Base-by-base conservation (phyloP, 192 early-diverging fungal genomes). In the Coemansia sp. region DNA sequence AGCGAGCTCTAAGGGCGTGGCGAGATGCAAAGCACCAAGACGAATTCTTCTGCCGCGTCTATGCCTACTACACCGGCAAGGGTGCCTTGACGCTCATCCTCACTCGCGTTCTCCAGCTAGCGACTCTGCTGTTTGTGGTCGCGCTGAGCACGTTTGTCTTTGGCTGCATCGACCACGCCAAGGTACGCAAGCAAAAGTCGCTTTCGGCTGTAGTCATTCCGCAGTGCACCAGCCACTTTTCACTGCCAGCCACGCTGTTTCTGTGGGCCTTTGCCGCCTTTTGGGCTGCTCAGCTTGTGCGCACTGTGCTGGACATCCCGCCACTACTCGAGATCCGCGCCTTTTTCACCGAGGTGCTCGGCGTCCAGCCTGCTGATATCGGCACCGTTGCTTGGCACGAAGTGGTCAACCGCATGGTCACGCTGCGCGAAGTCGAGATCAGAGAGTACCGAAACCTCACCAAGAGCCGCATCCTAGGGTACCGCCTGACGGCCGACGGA, bases 61-160 rank as follows among this genome's bases (percentile, higher is more conserved):
- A 99, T 67, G 63, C 84, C 11, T 98, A 97, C 77, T 98, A 91
- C 66, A 79, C 76, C 1, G 94, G 95, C 45, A 95, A 95, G 69
- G 97, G 97, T 10, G 81, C 92, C 48, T 84, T 86, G 62, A 90
- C 88, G 38, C 93, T 99, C 16, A 67, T 98, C 18, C 73, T 99
- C 14, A 81, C 86, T 21, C 79, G 91, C 34, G 64, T 90, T 7
- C 73, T 93, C 38, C 93, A 95, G 65, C 79, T 98, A 55, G 64
- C 95, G 87, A 92, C 88, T 14, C 83, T 94, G 48, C 92, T 86
- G 6, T 97, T 99, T 81, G 90, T 96, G 21, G 87, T 98, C 21
- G 72, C 69, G 50, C 94, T 99, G 69, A 88, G 93, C 23, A 92
- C 89, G 0, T 99, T 98, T 79, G 80, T 97, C 16, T 77, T 92